phyloP scores from a whole-genome alignment of 1,139 yeast genomes.

The Taphrina betulina region DNA sequence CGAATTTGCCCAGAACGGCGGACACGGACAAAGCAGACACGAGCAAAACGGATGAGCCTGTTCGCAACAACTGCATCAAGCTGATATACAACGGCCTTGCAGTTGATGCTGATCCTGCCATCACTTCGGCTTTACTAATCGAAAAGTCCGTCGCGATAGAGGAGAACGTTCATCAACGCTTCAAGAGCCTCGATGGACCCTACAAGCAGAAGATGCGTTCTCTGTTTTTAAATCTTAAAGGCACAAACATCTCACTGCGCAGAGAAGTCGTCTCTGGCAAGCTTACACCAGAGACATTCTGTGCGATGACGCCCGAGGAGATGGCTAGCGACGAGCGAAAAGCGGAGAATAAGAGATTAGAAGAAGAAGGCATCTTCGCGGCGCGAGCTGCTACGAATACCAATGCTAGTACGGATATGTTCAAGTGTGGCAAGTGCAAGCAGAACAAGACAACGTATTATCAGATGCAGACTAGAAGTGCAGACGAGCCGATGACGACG shows the following conservation, averaged over 20 bases:
- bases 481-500: constrained; percentile 97
- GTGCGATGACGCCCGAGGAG: constrained; percentile 83
- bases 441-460: constrained; percentile 94
- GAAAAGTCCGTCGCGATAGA: constrained; percentile 71
- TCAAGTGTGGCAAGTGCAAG: constrained; percentile 96
- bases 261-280: constrained; percentile 64
- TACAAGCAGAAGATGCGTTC: constrained; percentile 82
- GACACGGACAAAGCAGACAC: constrained; percentile 34
- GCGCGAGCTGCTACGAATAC: constrained; percentile 98
- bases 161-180: constrained; percentile 56
- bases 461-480: constrained; percentile 96
- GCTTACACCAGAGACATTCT: constrained; percentile 63
- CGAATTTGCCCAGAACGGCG: constrained; percentile 30
- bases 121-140: constrained; percentile 58
- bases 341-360: constrained; percentile 79
- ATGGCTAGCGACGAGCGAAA: constrained; percentile 88
- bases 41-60: constrained; percentile 51
- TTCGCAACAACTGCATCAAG: constrained; percentile 79
- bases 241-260: constrained; percentile 84
- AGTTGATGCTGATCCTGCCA: constrained; percentile 62
- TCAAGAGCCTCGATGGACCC: constrained; percentile 53
- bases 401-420: constrained; percentile 93
- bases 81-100: constrained; percentile 89
- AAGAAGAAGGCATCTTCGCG: constrained; percentile 84
- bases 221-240: constrained; percentile 78